Base-by-base conservation (phyloP, 2,329 filamentous ascomycete genomes). In the Cladorrhinum sp. region DNA sequence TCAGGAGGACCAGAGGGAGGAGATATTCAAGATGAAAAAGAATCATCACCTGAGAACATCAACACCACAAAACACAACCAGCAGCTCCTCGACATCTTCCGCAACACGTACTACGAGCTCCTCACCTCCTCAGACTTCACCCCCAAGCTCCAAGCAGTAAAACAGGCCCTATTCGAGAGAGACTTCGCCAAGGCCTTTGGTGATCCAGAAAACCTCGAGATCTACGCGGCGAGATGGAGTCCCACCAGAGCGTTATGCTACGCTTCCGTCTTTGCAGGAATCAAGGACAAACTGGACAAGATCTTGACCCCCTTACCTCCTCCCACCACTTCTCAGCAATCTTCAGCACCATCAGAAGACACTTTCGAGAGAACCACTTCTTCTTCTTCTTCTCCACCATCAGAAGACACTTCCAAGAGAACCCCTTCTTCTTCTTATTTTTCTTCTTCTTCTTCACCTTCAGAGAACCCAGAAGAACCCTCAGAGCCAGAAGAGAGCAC, bases 181-280 rank as follows among this genome's bases (percentile, higher is more conserved):
- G 91, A 98, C 72, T 98, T 98, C 75, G 81, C 81, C 12, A 77
- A 79, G 16, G 93, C 93, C 0, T 99, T 98, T 76, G 86, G 86
- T 0, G 81, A 80, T 50, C 81, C 85, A 58, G 85, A 89, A 50
- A 84, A 88, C 67, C 81, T 97, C 18, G 85, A 89, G 62, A 90
- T 89, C 9, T 99, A 99, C 77, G 91, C 92, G 8, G 85, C 91
- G 57, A 80, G 95, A 68, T 99, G 93, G 93, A 96, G 92, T 74
- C 91, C 93, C 1, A 89, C 90, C 56, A 82, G 95, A 57, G 90
- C 92, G 0, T 77, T 98, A 56, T 91, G 88, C 64, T 98, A 98
- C 75, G 79, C 85, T n/a, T 71, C 76, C 2, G 75, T 87, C n/a
- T 73, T 88, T 38, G 61, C 73, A 53, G 70, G 69, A 7, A 69